phyloP scores from a whole-genome alignment of 768 basidiomycete genomes.

The Mycena kentingensis region DNA sequence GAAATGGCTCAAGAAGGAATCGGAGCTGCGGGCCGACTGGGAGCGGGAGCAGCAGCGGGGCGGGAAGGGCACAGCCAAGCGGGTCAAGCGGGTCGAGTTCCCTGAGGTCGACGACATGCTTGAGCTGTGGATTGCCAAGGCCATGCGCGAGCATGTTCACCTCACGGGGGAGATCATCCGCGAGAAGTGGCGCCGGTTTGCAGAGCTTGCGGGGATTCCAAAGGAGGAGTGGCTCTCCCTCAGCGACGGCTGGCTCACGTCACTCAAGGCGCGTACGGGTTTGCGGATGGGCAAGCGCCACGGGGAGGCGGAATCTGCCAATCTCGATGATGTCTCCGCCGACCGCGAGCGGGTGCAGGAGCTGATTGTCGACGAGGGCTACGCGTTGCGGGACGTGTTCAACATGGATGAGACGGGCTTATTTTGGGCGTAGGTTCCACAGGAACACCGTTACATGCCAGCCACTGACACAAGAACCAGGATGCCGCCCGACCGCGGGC shows the following conservation, averaged over 20 bases:
- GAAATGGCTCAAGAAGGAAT: constrained; percentile 32
- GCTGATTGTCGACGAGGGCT: constrained; percentile 30
- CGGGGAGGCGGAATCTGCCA: constrained; percentile 37
- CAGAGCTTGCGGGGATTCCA: constrained; percentile 33
- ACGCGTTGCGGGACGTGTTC: constrained; percentile 34
- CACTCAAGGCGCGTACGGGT: constrained; percentile 27
- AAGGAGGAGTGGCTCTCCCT: constrained; percentile 33
- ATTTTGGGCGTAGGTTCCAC: constrained; percentile 34
- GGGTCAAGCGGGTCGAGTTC: constrained; percentile 31
- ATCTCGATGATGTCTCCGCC: constrained; percentile 22
- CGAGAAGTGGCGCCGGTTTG: constrained; percentile 38
- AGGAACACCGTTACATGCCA: neutral
- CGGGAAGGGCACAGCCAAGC: constrained; percentile 24
- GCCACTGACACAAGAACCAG: neutral
- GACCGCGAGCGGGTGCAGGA: constrained; percentile 30
- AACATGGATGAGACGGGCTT: constrained; percentile 40
- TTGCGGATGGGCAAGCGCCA: constrained; percentile 31
- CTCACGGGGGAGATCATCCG: constrained; percentile 37
- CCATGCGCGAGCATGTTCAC: constrained; percentile 30
- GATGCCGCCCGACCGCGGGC: constrained; percentile 22
- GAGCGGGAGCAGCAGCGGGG: neutral
- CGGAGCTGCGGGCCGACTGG: constrained; percentile 26
- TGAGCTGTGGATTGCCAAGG: constrained; percentile 38
- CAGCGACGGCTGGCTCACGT: constrained; percentile 38
- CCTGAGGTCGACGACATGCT: constrained; percentile 38